Base-by-base conservation (phyloP, 208 protist species). In the Crithidia mellificae region DNA sequence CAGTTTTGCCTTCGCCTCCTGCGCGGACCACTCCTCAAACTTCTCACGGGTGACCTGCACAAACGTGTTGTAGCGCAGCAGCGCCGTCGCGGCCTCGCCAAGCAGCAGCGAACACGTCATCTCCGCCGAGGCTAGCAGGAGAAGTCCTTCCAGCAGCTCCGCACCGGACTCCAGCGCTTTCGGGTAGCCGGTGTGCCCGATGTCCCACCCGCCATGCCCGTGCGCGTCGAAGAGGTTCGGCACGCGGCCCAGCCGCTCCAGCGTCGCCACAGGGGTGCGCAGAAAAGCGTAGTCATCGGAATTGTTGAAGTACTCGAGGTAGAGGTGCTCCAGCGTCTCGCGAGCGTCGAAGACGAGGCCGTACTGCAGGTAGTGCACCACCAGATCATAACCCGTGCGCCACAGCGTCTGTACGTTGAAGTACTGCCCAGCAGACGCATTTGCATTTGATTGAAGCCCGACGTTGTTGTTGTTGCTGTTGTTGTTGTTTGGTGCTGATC, bases 261-360 rank as follows among this genome's bases (percentile, higher is more conserved):
- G 63, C 30, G 84, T 85, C 34, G 30, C 50, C 24, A 53, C 30
- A 0, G 49, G 38, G 2, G 39, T 55, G 34, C 43, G 32, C 25
- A 91, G 64, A 67, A 95, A 89, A 15, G 19, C 52, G 58, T 88
- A 96, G 70, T 96, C 88, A 27, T 96, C 91, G 2, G 91, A 94
- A 73, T 84, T 83, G 78, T 93, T 92, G 71, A 87, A 94, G 76
- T 96, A 96, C 55, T 87, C 75, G n/a, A 81, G 50, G 67, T 85
- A 94, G 38, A 93, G 72, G 5, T 55, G 44, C 32, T 80, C 44
- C 47, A 88, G 81, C 12, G 84, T 52, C 12, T n/a, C 64, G 32
- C 72, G 74, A 5, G 84, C 88, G 25, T 91, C 81, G 24, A 64
- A 54, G 17, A 93, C 72, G 29, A 77, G 63, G 11, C 91, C 85